Evolutionary conservation across 2,329 filamentous ascomycete genomes (phyloP).

Genomic region (Clonostachys rhizophaga): DNA sequence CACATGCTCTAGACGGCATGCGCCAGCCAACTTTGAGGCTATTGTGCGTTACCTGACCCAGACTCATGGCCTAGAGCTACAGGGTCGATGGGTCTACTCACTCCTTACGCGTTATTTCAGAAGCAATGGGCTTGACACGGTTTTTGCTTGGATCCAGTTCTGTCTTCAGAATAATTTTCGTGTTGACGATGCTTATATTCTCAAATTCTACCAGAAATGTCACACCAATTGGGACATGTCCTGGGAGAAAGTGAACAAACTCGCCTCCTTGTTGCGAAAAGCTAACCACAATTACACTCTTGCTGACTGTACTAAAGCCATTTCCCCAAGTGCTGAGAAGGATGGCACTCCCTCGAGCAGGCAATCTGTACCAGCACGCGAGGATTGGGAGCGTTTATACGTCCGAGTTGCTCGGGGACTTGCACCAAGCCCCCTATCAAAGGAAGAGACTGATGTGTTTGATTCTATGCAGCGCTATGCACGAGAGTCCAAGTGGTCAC

Average conservation of each 20-base stretch:
- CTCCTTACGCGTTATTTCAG: neutral
- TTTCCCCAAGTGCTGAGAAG: neutral
- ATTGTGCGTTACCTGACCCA: neutral
- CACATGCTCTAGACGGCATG: neutral
- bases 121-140: neutral
- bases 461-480: slow-evolving; percentile 32
- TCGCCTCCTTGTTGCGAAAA: neutral
- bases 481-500: slow-evolving; percentile 17
- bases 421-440: neutral
- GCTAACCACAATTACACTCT: neutral
- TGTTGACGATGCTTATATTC: neutral
- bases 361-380: neutral
- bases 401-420: neutral
- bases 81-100: neutral
- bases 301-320: neutral
- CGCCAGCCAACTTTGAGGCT: neutral
- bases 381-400: slow-evolving; percentile 1
- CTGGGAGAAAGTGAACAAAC: slow-evolving; percentile 5
- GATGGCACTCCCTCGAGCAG: neutral
- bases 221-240: slow-evolving; percentile 26
- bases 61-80: neutral
- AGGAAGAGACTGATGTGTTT: neutral
- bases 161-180: neutral
- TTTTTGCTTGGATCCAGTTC: neutral
- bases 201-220: slow-evolving; percentile 11